Base-by-base conservation (phyloP, 2,329 filamentous ascomycete species). In the Trichoderma asperellum region DNA sequence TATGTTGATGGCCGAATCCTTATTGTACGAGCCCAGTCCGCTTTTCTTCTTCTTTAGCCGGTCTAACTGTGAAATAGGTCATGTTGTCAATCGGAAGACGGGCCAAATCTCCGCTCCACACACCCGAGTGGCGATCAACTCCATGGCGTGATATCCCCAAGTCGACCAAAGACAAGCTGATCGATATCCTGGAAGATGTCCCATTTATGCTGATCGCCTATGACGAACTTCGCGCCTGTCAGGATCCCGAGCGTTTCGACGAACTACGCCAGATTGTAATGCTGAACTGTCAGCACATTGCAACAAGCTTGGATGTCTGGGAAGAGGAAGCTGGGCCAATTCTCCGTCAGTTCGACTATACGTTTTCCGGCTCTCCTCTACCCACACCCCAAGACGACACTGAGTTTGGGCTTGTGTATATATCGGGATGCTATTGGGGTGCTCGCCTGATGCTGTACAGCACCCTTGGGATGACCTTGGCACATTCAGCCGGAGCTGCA, bases 91-190 rank as follows among this genome's bases (percentile, higher is more conserved):
- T 73, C 21, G 71, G 72, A 16, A 69, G 63, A 32, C 69, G 71
- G 18, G 70, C 68, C 37, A 73, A 74, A 32, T 76, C 72, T 35
- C 70, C 73, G 18, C 72, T 80, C 10, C 74, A 76, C 60, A 73
- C 70, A 2, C 74, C 72, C 0, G 75, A 75, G 47, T 80, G 79
- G 79, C 76, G 76, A 47, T 77, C 71, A 6, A 64, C 78, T 21
- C 78, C 78, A 0, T 80, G 77, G 78, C 70, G 72, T 35, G 61
- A 70, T 5, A 71, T 72, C 2, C 74, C 77, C 0, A 79, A 78
- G 40, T 71, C 76, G 7, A 63, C 72, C 14, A 76, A 75, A 27
- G 78, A 80, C 56, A 71, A 75, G 27, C 63, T 80, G 12, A 71
- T 75, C 8, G 78, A 79, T 47, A 70, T 79, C 4, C 68, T 80